Percentiles rank a stretch among this genome's conserved stretches.
These are phyloP conservation scores for Trichomonas tenax DNA, from an alignment of 208 protist species.

Conservation along the genomic window DNA sequence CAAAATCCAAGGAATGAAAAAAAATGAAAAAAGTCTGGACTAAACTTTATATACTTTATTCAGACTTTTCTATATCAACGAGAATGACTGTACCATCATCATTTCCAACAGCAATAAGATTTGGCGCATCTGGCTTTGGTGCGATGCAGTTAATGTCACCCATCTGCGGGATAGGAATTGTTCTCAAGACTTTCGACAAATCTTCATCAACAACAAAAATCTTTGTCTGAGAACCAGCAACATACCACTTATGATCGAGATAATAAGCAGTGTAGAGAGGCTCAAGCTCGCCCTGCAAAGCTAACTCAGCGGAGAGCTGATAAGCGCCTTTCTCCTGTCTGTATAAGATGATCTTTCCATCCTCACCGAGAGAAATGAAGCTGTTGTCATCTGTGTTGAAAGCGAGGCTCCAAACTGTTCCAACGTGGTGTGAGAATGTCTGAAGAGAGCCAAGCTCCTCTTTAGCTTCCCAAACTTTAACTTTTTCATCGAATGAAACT, in stretches of 20 bases:
- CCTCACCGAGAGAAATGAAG: background rate
- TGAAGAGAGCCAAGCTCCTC: background rate
- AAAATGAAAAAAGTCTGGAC: too few species aligned
- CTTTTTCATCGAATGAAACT: background rate
- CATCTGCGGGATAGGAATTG: background rate
- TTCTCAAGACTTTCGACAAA: background rate
- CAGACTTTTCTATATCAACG: background rate
- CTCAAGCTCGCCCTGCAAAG: background rate
- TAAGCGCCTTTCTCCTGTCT: background rate
- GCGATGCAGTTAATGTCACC: background rate
- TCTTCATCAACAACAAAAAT: background rate
- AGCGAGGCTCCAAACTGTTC: background rate
- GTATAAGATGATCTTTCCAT: background rate
- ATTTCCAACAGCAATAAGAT: background rate
- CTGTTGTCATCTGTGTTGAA: background rate
- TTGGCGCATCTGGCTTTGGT: background rate
- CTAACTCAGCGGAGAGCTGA: background rate
- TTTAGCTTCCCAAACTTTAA: background rate
- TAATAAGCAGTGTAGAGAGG: background rate
- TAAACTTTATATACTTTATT: background rate
- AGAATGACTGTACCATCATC: background rate
- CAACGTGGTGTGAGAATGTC: background rate
- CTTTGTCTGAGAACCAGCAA: background rate
- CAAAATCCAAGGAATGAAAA: too few species aligned
- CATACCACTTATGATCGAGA: background rate